Base-by-base conservation (phyloP, 2,329 filamentous ascomycete species). In the Diaporthe capsici region DNA sequence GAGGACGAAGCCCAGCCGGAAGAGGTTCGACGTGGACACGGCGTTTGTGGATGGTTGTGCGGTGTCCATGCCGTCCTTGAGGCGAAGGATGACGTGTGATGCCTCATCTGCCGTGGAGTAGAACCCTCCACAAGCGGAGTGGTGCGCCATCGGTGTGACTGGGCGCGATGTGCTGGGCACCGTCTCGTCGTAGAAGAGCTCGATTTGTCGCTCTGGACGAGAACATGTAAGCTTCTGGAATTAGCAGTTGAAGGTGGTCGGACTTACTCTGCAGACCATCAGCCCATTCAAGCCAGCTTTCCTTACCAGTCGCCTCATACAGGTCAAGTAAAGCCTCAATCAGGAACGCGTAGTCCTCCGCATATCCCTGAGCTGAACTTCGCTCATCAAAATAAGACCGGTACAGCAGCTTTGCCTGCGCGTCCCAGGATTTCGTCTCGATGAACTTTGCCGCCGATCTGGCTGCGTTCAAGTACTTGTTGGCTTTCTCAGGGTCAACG, bases 1-100 rank as follows among this genome's bases (percentile, higher is more conserved):
- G 0, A 98, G 87, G 2, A 98, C 83, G 8, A 89, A 89, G 17
- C 91, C 91, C 5, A 98, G 90, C 0, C 95, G 92, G 84, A 97
- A 94, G n/a, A 98, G 87, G 81, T 98, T 98, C 22, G 91, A 90
- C 0, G 95, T 94, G n/a, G 94, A 94, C 8, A 96, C 90, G 53
- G 95, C 95, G 82, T 99, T 99, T 71, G 94, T 94, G 0, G 95
- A 97, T 0, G 97, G 97, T 76, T 97, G 93, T 1, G 95, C 93
- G 7, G 95, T 95, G 83, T 99, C 97, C 90, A 98, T 98, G 78
- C 95, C 97, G 77, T 97, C 95, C 85, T 99, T 99, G 68, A 98
- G 90, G 34, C 96, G 93, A 76, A 98, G 90, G 76, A 98, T 93
- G 39, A 93, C 90, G 80, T 95, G 91, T 0, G 92, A 86, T 13